Conservation (phyloP, 2,329 filamentous ascomycete genomes). For the Phaeomoniella chlamydospora region DNA sequence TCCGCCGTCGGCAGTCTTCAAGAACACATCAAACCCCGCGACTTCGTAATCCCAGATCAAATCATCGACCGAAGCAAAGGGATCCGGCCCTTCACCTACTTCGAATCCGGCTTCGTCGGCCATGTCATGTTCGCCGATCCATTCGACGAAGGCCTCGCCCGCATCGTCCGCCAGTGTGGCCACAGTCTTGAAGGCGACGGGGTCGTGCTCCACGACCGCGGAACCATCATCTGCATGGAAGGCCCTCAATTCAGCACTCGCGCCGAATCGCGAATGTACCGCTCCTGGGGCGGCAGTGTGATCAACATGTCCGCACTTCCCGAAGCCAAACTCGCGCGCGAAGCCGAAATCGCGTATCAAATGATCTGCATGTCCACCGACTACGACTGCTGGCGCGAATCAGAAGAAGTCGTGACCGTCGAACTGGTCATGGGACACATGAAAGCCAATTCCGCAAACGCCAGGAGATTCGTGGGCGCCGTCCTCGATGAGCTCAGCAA, state of each 20-base stretch:
- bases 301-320: conserved; percentile 98
- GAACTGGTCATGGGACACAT: conserved; percentile 97
- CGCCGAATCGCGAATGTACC: conserved; percentile 90
- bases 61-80: conserved; percentile 97
- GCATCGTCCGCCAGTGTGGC: conserved; percentile 66
- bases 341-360: conserved; percentile 93
- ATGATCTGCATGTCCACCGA: conserved; percentile 99
- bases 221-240: conserved; percentile 88
- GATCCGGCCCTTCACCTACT: conserved; percentile 87
- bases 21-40: conserved; percentile 85
- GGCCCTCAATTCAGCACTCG: conserved; percentile 97
- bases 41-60: conserved; percentile 94
- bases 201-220: conserved; percentile 68
- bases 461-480: conserved; percentile 67
- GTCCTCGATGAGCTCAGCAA: conserved; percentile 76
- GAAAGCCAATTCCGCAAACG: conserved; percentile 83
- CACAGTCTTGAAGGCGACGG: conserved; percentile 67
- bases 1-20: conserved; percentile 85
- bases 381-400: conserved; percentile 94
- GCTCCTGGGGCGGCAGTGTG: conserved; percentile 79
- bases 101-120: conserved; percentile 66
- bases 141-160: conserved; percentile 66
- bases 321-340: conserved; percentile 87
- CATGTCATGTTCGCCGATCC: conserved; percentile 95
- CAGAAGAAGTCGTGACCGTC: conserved; percentile 70